Base-by-base conservation (phyloP, 2,329 filamentous ascomycete genomes). In the Conoideocrella luteorostrata region DNA sequence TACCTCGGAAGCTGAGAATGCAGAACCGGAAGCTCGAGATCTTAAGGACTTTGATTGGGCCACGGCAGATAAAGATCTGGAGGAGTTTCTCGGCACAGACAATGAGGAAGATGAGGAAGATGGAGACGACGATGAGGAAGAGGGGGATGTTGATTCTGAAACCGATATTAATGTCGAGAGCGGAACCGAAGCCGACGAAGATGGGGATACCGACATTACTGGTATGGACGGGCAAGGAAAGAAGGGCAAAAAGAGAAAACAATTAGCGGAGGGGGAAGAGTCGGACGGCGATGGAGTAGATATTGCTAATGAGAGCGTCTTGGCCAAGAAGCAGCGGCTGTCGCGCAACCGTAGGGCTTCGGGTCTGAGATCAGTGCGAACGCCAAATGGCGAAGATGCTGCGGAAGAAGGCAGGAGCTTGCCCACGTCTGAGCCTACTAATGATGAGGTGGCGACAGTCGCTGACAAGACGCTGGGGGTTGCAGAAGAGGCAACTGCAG, bases 21-120 rank as follows among this genome's bases (percentile, higher is more conserved):
- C 47, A 7, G 50, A 48, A 1, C 49, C 54, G 11, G 59, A 56
- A 29, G 51, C 56, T 0, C 57, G 80, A 41, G 73, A 72, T 41
- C 61, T 80, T 4, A 71, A 72, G 45, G 65, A 68, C 12, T 78
- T 43, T 18, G 44, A 46, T 18, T 46, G 44, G 44, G 75, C 70
- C 4, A 72, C 68, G 9, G 74, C 78, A 2, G 82, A 88, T 51
- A 81, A 85, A 46, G 88, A 94, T 56, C 67, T 94, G 9, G 78
- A 77, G 12, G 86, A 88, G 36, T 90, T 93, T 52, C 66, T 93
- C 52, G 76, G 75, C 9, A 67, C 69, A 5, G 75, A 72, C 21
- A 72, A 74, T 1, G 71, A 70, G 34, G 72, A 71, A 11, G 70
- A 68, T 2, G 69, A 65, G 0, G 59, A 61, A 9, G 50, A 48